A percentile compares a stretch with the other conserved stretches of the same genome.
Evolutionary conservation across 2,329 filamentous ascomycete species (phyloP).

Genomic region (Plenodomus lindquistii): DNA sequence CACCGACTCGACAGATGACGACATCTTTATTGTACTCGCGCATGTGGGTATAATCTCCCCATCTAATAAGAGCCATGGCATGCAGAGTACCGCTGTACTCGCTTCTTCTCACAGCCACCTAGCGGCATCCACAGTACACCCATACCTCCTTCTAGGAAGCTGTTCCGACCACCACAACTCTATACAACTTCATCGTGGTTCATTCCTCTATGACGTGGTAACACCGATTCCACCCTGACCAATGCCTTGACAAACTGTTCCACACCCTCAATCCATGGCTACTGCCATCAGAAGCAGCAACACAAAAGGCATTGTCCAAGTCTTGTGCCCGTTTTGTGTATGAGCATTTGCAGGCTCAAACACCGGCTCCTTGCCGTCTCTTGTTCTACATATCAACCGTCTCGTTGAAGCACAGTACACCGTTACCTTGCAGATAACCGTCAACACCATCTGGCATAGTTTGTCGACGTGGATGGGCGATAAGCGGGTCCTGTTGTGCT

Average conservation of each 20-base stretch:
- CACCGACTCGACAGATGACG: too few species aligned
- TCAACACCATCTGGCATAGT: conserved; percentile 79
- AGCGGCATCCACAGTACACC: too few species aligned
- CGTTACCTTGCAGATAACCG: conserved; percentile 81
- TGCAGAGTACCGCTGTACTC: background rate
- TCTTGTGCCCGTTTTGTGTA: background rate
- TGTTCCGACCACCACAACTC: too few species aligned
- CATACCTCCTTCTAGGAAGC: too few species aligned
- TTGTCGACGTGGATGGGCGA: conserved; percentile 39
- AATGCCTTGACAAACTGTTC: too few species aligned
- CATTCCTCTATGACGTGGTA: too few species aligned
- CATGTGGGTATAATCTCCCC: background rate
- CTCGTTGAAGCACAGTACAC: conserved; percentile 90
- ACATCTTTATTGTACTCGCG: background rate
- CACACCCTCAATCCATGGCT: too few species aligned
- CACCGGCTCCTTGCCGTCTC: background rate
- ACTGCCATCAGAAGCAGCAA: too few species aligned
- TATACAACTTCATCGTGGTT: too few species aligned
- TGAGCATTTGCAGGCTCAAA: background rate
- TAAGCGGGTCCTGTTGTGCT: conserved; percentile 46
- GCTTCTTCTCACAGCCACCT: too few species aligned
- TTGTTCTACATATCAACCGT: conserved; percentile 62
- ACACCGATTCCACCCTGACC: too few species aligned
- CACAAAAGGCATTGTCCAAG: background rate
- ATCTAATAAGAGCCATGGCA: background rate